phyloP scores from a whole-genome alignment of 495 filamentous ascomycete species.

The Lindgomyces ingoldianus region DNA sequence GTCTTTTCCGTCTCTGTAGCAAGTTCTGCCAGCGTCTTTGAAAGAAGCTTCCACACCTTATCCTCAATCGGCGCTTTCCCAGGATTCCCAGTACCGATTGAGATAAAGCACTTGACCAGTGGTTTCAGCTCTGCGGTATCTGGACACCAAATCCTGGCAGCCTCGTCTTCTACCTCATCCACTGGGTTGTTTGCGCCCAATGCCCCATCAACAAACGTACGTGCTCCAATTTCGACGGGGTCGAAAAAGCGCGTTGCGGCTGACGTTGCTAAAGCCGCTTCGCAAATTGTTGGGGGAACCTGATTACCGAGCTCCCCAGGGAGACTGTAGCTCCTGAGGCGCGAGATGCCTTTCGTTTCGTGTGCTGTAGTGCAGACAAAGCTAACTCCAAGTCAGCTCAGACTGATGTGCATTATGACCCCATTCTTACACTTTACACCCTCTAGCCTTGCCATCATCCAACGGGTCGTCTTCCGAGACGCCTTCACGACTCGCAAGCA shows the following conservation, averaged over 20 bases:
- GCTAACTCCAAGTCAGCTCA: conserved; percentile 21
- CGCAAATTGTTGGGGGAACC: conserved; percentile 27
- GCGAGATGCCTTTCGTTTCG: conserved; percentile 40
- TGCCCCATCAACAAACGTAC: conserved; percentile 42
- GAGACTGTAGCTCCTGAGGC: conserved; percentile 46
- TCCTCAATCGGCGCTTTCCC: conserved; percentile 13
- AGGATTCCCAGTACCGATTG: conserved; percentile 28
- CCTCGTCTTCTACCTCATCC: conserved; percentile 32
- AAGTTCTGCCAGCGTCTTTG: neutral
- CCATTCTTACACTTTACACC: conserved; percentile 35
- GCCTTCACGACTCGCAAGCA: conserved; percentile 32
- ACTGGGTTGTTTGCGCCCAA: conserved; percentile 37
- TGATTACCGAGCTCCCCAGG: conserved; percentile 12
- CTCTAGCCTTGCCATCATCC: conserved; percentile 27
- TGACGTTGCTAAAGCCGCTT: conserved; percentile 35
- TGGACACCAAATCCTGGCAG: conserved; percentile 32
- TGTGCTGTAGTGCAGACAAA: conserved; percentile 50
- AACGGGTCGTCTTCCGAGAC: conserved; percentile 4
- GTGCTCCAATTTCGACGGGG: conserved; percentile 44
- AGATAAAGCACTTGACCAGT: conserved; percentile 49
- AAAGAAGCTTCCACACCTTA: neutral
- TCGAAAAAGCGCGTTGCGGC: conserved; percentile 37
- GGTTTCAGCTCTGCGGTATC: conserved; percentile 42
- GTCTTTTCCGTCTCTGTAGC: conserved; percentile 22
- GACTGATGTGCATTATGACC: conserved; percentile 12